phyloP scores from a whole-genome alignment of 108 stramenopile genomes.

The Ochromonas danica region DNA sequence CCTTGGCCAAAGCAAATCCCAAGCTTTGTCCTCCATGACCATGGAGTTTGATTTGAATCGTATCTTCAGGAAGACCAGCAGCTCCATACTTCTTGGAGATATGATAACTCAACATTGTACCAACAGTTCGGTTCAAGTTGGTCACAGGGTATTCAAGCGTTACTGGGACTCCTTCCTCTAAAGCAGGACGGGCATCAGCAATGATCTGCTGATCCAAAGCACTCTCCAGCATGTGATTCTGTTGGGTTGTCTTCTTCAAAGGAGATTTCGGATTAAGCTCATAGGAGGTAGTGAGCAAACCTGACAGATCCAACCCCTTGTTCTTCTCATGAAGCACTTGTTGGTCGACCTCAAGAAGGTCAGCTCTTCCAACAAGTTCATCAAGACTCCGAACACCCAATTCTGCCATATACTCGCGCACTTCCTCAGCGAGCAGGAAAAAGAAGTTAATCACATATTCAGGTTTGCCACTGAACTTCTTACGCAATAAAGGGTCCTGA shows the following conservation, averaged over 20 bases:
- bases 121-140: slow-evolving; percentile 90
- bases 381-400: slow-evolving; percentile 87
- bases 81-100: slow-evolving; percentile 82
- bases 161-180: slow-evolving; percentile 75
- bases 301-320: slow-evolving; percentile 82
- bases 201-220: slow-evolving; percentile 72
- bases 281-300: slow-evolving; percentile 81
- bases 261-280: slow-evolving; percentile 65
- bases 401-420: slow-evolving; percentile 86
- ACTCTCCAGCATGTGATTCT: slow-evolving; percentile 43
- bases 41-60: slow-evolving; percentile 80
- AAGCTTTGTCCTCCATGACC: slow-evolving; percentile 94
- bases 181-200: slow-evolving; percentile 62
- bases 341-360: slow-evolving; percentile 74
- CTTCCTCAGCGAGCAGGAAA: slow-evolving; percentile 86
- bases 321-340: slow-evolving; percentile 91
- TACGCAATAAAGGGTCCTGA: slow-evolving; percentile 89
- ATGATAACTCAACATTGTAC: slow-evolving; percentile 86
- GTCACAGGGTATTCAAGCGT: slow-evolving; percentile 71
- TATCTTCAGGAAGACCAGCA: slow-evolving; percentile 89
- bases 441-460: slow-evolving; percentile 97
- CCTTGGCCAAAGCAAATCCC: slow-evolving; percentile 86
- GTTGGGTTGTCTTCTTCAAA: not conserved
- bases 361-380: slow-evolving; percentile 91
- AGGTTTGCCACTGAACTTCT: slow-evolving; percentile 90